phyloP scores from a whole-genome alignment of 345 rosid species.

The Barbarea vulgaris region DNA sequence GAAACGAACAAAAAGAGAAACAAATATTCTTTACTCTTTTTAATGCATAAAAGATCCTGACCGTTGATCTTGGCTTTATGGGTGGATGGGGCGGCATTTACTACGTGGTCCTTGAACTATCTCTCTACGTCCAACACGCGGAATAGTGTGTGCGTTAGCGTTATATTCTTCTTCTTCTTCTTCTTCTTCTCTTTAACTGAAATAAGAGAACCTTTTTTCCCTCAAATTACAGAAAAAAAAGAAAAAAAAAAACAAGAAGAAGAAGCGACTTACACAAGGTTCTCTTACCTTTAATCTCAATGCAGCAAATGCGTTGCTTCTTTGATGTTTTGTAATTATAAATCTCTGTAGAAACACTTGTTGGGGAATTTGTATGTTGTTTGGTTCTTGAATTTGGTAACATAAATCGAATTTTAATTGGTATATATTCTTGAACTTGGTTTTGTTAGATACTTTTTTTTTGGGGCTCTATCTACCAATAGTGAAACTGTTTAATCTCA shows the following conservation, averaged over 20 bases:
- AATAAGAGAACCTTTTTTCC: not conserved
- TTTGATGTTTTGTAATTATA: not conserved
- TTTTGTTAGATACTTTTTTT: not conserved
- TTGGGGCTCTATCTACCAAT: not conserved
- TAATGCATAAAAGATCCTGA: slow-evolving; percentile 25
- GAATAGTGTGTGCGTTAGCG: slow-evolving; percentile 23
- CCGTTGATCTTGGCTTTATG: slow-evolving; percentile 36
- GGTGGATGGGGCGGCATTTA: slow-evolving; percentile 39
- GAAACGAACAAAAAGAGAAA: slow-evolving; percentile 23
- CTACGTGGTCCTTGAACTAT: slow-evolving; percentile 38
- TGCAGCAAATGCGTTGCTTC: not conserved
- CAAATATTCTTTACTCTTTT: slow-evolving; percentile 32
- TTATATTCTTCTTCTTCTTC: not conserved
- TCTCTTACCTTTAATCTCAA: not conserved
- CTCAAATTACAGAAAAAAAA: not conserved
- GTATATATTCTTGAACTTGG: not conserved
- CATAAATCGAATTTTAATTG: not conserved
- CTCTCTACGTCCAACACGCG: slow-evolving; percentile 32
- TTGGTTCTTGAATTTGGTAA: slow-evolving; percentile 12
- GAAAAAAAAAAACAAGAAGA: not conserved
- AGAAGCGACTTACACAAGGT: slow-evolving; percentile 27
- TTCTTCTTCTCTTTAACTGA: not conserved
- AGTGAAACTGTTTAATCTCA: not conserved
- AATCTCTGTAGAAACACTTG: not conserved
- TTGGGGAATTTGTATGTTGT: not conserved